A percentile compares a stretch with the other conserved stretches of the same genome.
Conservation (phyloP, 495 filamentous ascomycete species). For the Evernia prunastri region DNA sequence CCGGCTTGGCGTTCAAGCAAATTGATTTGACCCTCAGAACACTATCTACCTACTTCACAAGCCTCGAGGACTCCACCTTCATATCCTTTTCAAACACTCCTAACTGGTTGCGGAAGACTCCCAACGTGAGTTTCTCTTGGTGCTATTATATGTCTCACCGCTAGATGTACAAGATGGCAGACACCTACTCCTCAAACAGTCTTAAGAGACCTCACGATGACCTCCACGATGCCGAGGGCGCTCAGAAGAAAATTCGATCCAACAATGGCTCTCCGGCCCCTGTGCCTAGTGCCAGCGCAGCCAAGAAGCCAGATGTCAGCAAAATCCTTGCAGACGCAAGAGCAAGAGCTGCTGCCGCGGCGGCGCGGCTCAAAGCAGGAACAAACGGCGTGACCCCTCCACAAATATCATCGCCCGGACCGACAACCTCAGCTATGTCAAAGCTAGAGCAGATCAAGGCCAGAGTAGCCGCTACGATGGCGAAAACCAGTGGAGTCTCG, state of each 20-base stretch:
- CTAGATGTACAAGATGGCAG: constrained; percentile 43
- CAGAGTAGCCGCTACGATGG: constrained; percentile 69
- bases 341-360: constrained; percentile 54
- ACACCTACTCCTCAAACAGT: constrained; percentile 39
- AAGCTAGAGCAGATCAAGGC: constrained; percentile 67
- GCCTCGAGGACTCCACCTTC: background rate
- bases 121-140: constrained; percentile 14
- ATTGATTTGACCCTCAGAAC: no score
- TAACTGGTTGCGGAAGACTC: background rate
- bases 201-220: constrained; percentile 56
- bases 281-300: constrained; percentile 32
- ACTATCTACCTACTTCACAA: background rate
- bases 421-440: constrained; percentile 42
- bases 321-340: constrained; percentile 58
- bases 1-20: no score
- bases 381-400: constrained; percentile 30
- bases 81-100: background rate
- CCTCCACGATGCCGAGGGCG: constrained; percentile 33
- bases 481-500: constrained; percentile 42
- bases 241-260: constrained; percentile 54
- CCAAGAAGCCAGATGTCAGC: constrained; percentile 49
- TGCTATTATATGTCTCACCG: constrained; percentile 8
- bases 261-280: constrained; percentile 54
- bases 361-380: constrained; percentile 47
- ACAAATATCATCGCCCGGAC: constrained; percentile 36